Evolutionary conservation across 768 basidiomycete species (phyloP), one percentile per base, ranked within the genome.

Genomic region (Holtermannia corniformis): DNA sequence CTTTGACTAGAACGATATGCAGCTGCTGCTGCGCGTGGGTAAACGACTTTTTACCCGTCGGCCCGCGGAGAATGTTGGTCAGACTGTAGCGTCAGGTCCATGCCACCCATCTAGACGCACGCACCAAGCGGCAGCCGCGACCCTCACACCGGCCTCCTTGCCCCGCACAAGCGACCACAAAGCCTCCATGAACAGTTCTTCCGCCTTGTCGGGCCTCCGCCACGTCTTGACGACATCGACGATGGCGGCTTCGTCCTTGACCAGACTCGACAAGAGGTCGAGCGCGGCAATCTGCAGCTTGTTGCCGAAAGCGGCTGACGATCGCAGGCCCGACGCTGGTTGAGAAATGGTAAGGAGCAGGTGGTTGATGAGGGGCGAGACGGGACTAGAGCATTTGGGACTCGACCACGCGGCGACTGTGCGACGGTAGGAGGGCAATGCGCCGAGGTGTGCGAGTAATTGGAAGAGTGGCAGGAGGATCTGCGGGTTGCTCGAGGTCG

Each of bases 381-480:
- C 32, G 10, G 32, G 7, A 37, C 16, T 16, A 37, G 32, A 37
- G n/a, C n/a, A n/a, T 37, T 7, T 7, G 16, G 32, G 7, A 16
- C 54, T 50, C 0, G 16, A n/a, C 57, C 56, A 67, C 22, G 20
- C 11, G n/a, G 55, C 49, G 1, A 72, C 55, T 10, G 63, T 58
- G 21, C 56, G 51, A n/a, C 70, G 61, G 54, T 72, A 65, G 11
- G 50, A 59, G 2, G 70, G 62, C 7, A 65, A 51, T 7, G 58
- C 60, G 22, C 62, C 57, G 12, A 70, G 59, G 11, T 68, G 62
- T 7, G 70, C 56, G 23, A 68, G 49, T 25, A 70, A 54, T 51
- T 72, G 70, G 40, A 63, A 68, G 2, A 72, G 52, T 1, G 70
- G 70, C 24, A 72, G 55, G 12, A 65, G 44, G 19, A 56, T 63